Percentiles rank a stretch among this genome's conserved stretches.
phyloP scores from a whole-genome alignment of 2,329 filamentous ascomycete species.

The Xylaria sp. region DNA sequence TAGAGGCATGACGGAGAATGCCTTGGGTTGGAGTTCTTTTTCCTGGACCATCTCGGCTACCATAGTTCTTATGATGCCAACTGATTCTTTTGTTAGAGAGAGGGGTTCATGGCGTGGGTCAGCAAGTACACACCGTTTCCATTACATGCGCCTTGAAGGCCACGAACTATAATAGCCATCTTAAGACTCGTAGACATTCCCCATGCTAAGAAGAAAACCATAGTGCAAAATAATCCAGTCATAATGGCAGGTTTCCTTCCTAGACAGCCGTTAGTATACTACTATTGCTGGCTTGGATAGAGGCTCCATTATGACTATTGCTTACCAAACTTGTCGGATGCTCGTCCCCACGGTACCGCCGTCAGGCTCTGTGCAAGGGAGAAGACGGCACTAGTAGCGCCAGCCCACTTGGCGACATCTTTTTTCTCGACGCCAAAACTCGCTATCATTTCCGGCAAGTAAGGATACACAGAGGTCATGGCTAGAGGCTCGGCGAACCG shows the following conservation, averaged over 20 bases:
- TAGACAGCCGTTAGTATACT: constrained; percentile 5
- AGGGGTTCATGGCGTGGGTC: background rate
- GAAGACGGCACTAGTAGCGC: constrained; percentile 77
- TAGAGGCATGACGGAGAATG: constrained; percentile 93
- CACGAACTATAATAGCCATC: constrained; percentile 83
- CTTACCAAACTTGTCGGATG: constrained; percentile 75
- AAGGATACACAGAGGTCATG: constrained; percentile 77
- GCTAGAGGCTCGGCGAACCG: constrained; percentile 81
- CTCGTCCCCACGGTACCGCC: constrained; percentile 79
- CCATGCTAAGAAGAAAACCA: constrained; percentile 83
- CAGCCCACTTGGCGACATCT: constrained; percentile 84
- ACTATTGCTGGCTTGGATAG: background rate
- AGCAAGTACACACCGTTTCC: constrained; percentile 73
- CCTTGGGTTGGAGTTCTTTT: constrained; percentile 84
- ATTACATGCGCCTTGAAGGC: constrained; percentile 84
- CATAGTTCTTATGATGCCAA: constrained; percentile 92
- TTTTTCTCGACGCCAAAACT: constrained; percentile 78
- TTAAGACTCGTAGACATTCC: constrained; percentile 82
- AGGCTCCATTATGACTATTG: background rate
- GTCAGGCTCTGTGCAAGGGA: constrained; percentile 77
- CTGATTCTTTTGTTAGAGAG: constrained; percentile 54
- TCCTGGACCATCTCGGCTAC: constrained; percentile 93
- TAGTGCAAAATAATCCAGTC: constrained; percentile 77
- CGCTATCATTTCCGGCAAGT: constrained; percentile 83
- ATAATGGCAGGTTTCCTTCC: constrained; percentile 82